Evolutionary conservation across 2,329 filamentous ascomycete genomes (phyloP).

Genomic region (Fusarium mundagurra): DNA sequence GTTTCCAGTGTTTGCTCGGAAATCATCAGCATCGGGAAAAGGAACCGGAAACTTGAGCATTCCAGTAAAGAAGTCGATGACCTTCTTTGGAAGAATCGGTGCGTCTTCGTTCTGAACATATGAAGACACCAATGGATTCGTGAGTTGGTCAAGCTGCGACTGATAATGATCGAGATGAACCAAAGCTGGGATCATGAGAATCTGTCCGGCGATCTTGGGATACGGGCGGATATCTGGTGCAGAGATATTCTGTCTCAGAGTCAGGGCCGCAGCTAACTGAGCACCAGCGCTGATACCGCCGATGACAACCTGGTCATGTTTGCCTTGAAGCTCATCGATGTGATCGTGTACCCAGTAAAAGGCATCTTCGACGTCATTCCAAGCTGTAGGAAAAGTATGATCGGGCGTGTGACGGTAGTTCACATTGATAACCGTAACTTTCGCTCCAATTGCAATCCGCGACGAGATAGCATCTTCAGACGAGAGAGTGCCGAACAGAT

Average conservation of each 20-base stretch:
- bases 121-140: conserved; percentile 52
- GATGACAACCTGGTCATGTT: conserved; percentile 48
- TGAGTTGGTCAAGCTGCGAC: conserved; percentile 47
- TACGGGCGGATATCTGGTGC: conserved; percentile 16
- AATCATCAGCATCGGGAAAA: conserved; percentile 44
- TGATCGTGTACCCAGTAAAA: conserved; percentile 61
- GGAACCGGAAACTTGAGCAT: conserved; percentile 39
- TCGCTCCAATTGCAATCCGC: conserved; percentile 54
- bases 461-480: conserved; percentile 64
- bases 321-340: conserved; percentile 16
- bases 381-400: conserved; percentile 60
- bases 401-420: conserved; percentile 69
- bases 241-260: conserved; percentile 49
- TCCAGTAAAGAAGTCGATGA: conserved; percentile 35
- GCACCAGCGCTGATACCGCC: conserved; percentile 61
- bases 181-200: conserved; percentile 60
- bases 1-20: conserved; percentile 50
- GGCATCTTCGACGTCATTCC: conserved; percentile 63
- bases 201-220: conserved; percentile 57
- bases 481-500: conserved; percentile 61
- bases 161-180: conserved; percentile 29
- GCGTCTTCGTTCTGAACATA: conserved; percentile 57
- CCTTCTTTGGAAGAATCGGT: conserved; percentile 56
- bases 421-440: conserved; percentile 61
- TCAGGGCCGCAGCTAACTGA: conserved; percentile 52